Conservation (phyloP, 768 basidiomycete genomes). For the Termitomyces titanicus region DNA sequence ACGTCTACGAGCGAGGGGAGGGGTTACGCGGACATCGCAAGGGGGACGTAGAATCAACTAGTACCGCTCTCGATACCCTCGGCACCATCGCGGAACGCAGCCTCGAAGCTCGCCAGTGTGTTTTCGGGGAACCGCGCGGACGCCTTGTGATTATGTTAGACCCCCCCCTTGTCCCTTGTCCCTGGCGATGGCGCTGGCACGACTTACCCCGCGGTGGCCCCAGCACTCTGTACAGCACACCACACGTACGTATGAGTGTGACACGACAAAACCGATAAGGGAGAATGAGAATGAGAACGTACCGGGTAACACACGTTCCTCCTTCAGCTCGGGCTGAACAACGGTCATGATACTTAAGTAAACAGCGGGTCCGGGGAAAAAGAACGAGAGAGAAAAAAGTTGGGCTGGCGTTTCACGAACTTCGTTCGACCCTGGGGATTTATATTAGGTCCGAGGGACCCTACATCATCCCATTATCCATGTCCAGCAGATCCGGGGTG, state of each 20-base stretch:
- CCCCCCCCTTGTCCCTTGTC: too few species aligned
- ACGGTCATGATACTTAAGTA: slow-evolving; percentile 8
- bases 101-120: slow-evolving; percentile 91
- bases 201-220: slow-evolving; percentile 46
- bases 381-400: neutral
- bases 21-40: slow-evolving; percentile 44
- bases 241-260: too few species aligned
- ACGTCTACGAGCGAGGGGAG: slow-evolving; percentile 65
- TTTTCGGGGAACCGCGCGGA: slow-evolving; percentile 89
- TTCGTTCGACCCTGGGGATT: too few species aligned
- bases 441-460: too few species aligned
- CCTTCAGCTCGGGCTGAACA: neutral
- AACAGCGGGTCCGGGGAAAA: neutral
- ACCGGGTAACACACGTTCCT: slow-evolving; percentile 28
- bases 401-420: too few species aligned
- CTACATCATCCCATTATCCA: too few species aligned
- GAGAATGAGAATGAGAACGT: slow-evolving; percentile 1
- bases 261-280: too few species aligned
- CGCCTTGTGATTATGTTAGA: slow-evolving; percentile 44
- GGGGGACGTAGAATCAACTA: slow-evolving; percentile 25
- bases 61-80: slow-evolving; percentile 98
- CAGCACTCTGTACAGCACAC: slow-evolving; percentile 57
- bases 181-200: too few species aligned
- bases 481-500: too few species aligned
- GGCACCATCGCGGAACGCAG: slow-evolving; percentile 91